These are phyloP conservation scores for Oryza coarctata DNA, from an alignment of 176 grass and related monocot species.

Conservation along the genomic window DNA sequence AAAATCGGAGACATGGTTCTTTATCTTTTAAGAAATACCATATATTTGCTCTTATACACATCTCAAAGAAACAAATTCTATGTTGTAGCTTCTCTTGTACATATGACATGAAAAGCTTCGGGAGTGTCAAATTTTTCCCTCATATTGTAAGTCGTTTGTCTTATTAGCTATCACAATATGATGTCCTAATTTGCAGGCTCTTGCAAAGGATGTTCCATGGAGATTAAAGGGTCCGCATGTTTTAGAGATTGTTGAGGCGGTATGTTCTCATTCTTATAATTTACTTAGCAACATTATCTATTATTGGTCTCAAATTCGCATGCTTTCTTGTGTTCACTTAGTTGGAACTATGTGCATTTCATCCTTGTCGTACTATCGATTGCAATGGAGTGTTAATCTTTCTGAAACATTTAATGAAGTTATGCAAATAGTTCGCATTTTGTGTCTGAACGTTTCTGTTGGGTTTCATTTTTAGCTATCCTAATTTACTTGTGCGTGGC, in stretches of 20 bases:
- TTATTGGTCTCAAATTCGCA: conserved; percentile 11
- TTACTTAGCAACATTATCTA: not conserved
- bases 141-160: not conserved
- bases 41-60: not conserved
- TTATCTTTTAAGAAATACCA: not conserved
- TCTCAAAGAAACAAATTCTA: conserved; percentile 17
- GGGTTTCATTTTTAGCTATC: no score
- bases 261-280: conserved; percentile 40
- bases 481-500: no score
- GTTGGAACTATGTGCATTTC: not conserved
- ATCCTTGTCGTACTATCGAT: not conserved
- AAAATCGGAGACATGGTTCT: not conserved
- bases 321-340: not conserved
- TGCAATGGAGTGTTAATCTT: not conserved
- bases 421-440: no score
- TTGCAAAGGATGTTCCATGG: conserved; percentile 95
- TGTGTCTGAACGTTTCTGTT: no score
- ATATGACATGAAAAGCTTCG: not conserved
- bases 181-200: conserved; percentile 61
- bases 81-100: not conserved
- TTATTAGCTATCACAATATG: conserved; percentile 11
- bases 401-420: not conserved
- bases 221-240: conserved; percentile 80
- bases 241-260: conserved; percentile 84
- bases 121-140: not conserved